Conservation (phyloP, 1,139 yeast species). For the Taiozyma sp. region DNA sequence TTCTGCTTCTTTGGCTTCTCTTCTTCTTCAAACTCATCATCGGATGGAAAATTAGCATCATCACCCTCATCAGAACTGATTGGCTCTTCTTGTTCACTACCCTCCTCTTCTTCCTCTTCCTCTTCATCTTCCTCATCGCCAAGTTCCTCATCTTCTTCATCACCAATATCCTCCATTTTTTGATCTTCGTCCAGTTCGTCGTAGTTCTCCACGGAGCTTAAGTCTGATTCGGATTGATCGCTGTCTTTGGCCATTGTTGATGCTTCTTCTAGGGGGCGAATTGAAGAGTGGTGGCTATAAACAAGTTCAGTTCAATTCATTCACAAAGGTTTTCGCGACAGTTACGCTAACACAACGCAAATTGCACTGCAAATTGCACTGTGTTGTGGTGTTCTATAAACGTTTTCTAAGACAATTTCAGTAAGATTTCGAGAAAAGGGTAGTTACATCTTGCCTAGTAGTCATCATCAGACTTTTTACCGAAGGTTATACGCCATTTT, state of each 20-base stretch:
- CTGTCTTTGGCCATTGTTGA: background rate
- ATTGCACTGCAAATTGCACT: too few species aligned
- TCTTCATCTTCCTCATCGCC: conserved; percentile 13
- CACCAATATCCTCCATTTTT: background rate
- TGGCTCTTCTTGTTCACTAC: conserved; percentile 12
- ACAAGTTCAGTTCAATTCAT: background rate
- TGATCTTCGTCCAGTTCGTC: conserved; percentile 12
- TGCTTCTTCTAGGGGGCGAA: background rate
- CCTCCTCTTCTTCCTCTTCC: conserved; percentile 12
- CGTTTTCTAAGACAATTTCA: too few species aligned
- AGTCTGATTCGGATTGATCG: conserved; percentile 6
- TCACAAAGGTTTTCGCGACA: background rate
- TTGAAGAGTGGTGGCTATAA: background rate
- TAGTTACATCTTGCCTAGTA: too few species aligned
- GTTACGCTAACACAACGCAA: too few species aligned
- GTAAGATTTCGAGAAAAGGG: background rate
- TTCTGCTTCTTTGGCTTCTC: conserved; percentile 10
- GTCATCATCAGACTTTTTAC: too few species aligned
- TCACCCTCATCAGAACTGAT: conserved; percentile 22
- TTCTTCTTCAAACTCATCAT: conserved; percentile 23
- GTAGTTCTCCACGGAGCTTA: conserved; percentile 9
- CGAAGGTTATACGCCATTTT: too few species aligned
- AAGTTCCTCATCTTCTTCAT: conserved; percentile 16
- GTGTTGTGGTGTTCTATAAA: too few species aligned
- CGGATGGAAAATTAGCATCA: conserved; percentile 19